phyloP scores from a whole-genome alignment of 192 early-diverging fungal genomes.

The Coemansia sp. region DNA sequence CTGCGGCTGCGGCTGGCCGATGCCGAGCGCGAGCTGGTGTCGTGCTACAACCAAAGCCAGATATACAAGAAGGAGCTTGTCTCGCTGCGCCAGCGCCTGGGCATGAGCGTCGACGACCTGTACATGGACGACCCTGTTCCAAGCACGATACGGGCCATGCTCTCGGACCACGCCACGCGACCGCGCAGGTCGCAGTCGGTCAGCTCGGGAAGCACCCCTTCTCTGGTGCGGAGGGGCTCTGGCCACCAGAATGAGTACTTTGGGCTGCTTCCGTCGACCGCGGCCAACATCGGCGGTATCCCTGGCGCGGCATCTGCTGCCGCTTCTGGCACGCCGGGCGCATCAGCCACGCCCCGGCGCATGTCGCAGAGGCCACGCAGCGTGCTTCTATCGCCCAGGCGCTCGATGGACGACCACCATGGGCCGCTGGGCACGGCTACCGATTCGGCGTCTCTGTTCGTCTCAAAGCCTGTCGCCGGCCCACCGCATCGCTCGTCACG shows the following conservation, averaged over 20 bases:
- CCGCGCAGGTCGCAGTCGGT: constrained; percentile 54
- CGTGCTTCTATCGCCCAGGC: constrained; percentile 50
- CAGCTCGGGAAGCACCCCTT: constrained; percentile 41
- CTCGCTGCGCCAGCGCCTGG: constrained; percentile 49
- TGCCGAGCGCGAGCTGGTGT: constrained; percentile 50
- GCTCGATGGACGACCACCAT: constrained; percentile 53
- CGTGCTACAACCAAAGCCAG: constrained; percentile 54
- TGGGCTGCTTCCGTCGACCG: constrained; percentile 10
- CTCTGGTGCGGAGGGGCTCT: constrained; percentile 32
- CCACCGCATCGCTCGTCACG: constrained; percentile 31
- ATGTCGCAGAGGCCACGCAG: constrained; percentile 45
- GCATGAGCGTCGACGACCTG: constrained; percentile 52
- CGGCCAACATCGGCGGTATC: neutral
- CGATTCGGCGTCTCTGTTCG: constrained; percentile 26
- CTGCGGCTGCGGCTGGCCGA: constrained; percentile 53
- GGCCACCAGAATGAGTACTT: constrained; percentile 47
- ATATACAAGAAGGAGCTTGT: constrained; percentile 57
- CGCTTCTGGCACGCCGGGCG: neutral
- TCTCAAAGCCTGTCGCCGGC: constrained; percentile 20
- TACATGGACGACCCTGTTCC: constrained; percentile 53
- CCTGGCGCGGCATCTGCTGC: neutral
- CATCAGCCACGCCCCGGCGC: constrained; percentile 24
- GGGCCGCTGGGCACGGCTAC: constrained; percentile 1
- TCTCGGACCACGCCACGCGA: constrained; percentile 21
- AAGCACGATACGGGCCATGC: constrained; percentile 27